A percentile compares a stretch with the other conserved stretches of the same genome.
Evolutionary conservation across 805 yeast species (phyloP).

Genomic region (Myxozyma lipomycoides): DNA sequence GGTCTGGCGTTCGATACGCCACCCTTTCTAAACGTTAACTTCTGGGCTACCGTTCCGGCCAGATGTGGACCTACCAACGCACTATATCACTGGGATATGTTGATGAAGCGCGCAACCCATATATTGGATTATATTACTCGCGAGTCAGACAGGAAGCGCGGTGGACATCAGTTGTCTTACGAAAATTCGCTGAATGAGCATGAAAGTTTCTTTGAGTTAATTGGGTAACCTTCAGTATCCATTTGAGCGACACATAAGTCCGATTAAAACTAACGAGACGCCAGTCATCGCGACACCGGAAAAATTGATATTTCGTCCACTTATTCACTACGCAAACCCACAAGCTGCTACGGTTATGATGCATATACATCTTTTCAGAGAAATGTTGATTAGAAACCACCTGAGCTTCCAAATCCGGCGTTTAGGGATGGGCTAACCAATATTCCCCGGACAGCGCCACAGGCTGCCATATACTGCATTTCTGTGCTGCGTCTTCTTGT

Average conservation of each 20-base stretch:
- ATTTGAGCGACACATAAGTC: slow-evolving; percentile 5
- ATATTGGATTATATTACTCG: slow-evolving; percentile 8
- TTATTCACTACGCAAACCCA: slow-evolving; percentile 4
- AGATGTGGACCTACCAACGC: slow-evolving; percentile 1
- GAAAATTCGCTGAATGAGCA: not conserved
- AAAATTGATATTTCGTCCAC: slow-evolving; percentile 7
- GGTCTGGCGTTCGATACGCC: slow-evolving; percentile 8
- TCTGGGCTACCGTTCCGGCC: slow-evolving; percentile 9
- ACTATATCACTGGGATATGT: slow-evolving; percentile 6
- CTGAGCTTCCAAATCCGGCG: slow-evolving; percentile 9
- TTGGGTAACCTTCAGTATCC: not conserved
- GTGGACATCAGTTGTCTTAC: not conserved
- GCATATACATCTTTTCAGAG: slow-evolving; percentile 9
- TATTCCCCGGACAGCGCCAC: slow-evolving; percentile 2
- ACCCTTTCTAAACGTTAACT: slow-evolving; percentile 4
- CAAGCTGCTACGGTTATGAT: slow-evolving; percentile 6
- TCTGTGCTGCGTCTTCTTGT: slow-evolving; percentile 7
- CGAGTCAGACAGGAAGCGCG: slow-evolving; percentile 13
- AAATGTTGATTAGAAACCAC: slow-evolving; percentile 13
- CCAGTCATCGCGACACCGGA: slow-evolving; percentile 6
- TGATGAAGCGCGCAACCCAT: slow-evolving; percentile 3
- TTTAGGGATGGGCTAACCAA: slow-evolving; percentile 9
- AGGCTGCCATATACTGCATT: slow-evolving; percentile 4
- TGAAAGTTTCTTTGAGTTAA: not conserved
- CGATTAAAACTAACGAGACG: not conserved